Percentiles rank a stretch among this genome's conserved stretches.
Evolutionary conservation across 1,139 yeast species (phyloP).

Genomic region (Saccharomyces hybrid): DNA sequence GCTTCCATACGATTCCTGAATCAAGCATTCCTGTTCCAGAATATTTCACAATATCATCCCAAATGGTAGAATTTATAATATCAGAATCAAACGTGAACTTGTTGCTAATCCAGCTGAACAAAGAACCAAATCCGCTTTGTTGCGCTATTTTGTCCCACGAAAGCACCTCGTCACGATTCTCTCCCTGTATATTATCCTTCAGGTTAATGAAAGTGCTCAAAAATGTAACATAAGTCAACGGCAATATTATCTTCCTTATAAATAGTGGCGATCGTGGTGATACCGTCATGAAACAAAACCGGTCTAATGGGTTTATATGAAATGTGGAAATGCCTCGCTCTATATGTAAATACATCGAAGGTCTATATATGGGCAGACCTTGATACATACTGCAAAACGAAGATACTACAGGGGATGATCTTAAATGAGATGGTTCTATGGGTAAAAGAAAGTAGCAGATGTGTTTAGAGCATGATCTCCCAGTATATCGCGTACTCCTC

Average conservation of each 20-base stretch:
- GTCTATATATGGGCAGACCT: constrained; percentile 11
- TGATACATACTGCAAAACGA: constrained; percentile 5
- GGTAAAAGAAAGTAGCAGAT: constrained; percentile 25
- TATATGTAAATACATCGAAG: constrained; percentile 18
- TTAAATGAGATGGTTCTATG: constrained; percentile 11
- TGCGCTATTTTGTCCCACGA: constrained; percentile 15
- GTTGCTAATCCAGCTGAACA: constrained; percentile 11
- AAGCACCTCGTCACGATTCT: constrained; percentile 9
- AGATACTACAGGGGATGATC: background rate
- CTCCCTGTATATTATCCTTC: constrained; percentile 12
- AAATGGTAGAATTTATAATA: constrained; percentile 5
- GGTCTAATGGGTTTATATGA: constrained; percentile 26
- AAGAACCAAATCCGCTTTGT: constrained; percentile 12
- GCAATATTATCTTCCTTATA: constrained; percentile 22
- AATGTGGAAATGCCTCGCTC: constrained; percentile 19
- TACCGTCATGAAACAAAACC: constrained; percentile 20
- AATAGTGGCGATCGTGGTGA: constrained; percentile 19
- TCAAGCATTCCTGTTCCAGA: constrained; percentile 17
- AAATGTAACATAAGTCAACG: constrained; percentile 18
- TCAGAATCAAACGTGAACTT: constrained; percentile 3
- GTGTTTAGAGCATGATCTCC: constrained; percentile 15
- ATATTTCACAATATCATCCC: constrained; percentile 15
- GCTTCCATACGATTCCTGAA: constrained; percentile 24
- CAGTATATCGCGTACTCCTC: constrained; percentile 9
- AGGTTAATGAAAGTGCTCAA: constrained; percentile 13